Evolutionary conservation across 129 eudicot genomes (phyloP).

Genomic region (Flaveria bidentis): DNA sequence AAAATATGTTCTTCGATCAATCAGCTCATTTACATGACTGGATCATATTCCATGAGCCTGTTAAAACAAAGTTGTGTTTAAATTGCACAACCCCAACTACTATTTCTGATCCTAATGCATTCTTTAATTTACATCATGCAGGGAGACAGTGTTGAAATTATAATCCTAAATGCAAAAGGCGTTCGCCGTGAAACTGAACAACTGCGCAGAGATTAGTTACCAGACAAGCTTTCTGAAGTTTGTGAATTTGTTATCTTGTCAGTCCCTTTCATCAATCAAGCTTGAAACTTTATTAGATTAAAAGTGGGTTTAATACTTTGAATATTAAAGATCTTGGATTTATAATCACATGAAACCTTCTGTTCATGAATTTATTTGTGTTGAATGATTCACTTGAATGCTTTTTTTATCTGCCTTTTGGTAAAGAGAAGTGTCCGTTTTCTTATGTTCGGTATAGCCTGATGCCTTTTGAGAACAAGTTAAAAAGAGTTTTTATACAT

Average conservation of each 20-base stretch:
- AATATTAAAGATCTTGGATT: slow-evolving; percentile 22
- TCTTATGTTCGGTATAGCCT: no score
- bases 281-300: slow-evolving; percentile 11
- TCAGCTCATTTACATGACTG: background rate
- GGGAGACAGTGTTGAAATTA: slow-evolving; percentile 93
- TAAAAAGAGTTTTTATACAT: background rate
- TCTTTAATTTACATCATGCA: slow-evolving; percentile 28
- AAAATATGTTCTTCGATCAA: background rate
- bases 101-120: background rate
- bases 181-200: slow-evolving; percentile 71
- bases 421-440: no score
- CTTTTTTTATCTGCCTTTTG: background rate
- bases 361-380: slow-evolving; percentile 21
- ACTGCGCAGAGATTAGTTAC: slow-evolving; percentile 70
- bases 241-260: slow-evolving; percentile 8
- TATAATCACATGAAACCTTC: slow-evolving; percentile 14
- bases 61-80: background rate
- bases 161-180: slow-evolving; percentile 69
- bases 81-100: background rate
- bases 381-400: background rate
- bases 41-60: background rate
- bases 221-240: slow-evolving; percentile 6
- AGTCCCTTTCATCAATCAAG: slow-evolving; percentile 11
- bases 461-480: no score
- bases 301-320: slow-evolving; percentile 4